Evolutionary conservation across 2,329 filamentous ascomycete species (phyloP), one percentile per base, ranked within the genome.

Genomic region (Aspergillus hiratsukae): DNA sequence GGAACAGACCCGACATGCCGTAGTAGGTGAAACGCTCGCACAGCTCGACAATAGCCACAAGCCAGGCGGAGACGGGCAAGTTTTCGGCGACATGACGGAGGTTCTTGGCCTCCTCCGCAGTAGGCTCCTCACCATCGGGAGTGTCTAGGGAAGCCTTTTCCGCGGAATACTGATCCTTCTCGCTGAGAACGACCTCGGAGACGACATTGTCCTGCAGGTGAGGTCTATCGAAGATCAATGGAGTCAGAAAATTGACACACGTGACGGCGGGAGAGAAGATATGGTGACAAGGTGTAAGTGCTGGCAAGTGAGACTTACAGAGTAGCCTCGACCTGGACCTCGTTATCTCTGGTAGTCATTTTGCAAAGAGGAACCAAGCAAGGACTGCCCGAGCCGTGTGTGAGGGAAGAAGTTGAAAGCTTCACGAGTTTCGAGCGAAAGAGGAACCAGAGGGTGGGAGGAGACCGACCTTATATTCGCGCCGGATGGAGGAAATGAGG

Each of bases 11-110:
- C 50, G 76, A 76, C 55, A 80, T 75, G 59, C 80, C 80, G 59
- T 83, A 83, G 74, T 80, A 84, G 56, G 82, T 80, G 73, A 85
- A 85, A 53, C 83, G 80, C 68, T 85, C 83, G 58, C 76, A 75
- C 51, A 84, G 69, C 64, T 84, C 83, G 48, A 85, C 80, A 17
- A 82, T 61, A 29, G 81, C 82, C 31, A 85, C 81, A 52, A 84
- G 72, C 73, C 80, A 84, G 52, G 81, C 81, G 0, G 81, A 81
- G 35, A 78, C 60, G 11, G 83, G 83, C 50, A 84, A 71, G 58
- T 78, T 80, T 69, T 84, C 82, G 41, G 80, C 80, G 31, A 84
- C 63, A 61, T 82, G 81, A 49, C 79, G 80, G 52, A 84, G 70
- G 3, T 74, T 76, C 25, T 63, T 69, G 69, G 75, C 78, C 69